Percentiles rank a stretch among this genome's conserved stretches.
Evolutionary conservation across 2,329 filamentous ascomycete genomes (phyloP).

Genomic region (Pyrenochaeta sp.): DNA sequence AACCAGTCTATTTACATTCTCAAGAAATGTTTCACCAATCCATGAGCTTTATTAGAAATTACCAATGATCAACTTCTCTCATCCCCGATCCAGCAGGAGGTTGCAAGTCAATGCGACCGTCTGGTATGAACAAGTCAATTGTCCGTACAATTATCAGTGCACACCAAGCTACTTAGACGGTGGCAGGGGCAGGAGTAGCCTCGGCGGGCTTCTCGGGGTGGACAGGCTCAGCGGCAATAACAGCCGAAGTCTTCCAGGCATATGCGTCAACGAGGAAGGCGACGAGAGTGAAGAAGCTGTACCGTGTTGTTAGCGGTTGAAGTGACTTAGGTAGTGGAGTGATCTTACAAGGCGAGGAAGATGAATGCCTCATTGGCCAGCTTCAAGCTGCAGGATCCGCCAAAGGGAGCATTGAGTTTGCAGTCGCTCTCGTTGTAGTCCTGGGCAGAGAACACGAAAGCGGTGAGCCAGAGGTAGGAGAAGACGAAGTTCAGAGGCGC

Average conservation of each 20-base stretch:
- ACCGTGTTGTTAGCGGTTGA: slow-evolving; percentile 43
- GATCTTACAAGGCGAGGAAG: slow-evolving; percentile 54
- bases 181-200: background rate
- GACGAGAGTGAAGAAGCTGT: slow-evolving; percentile 52
- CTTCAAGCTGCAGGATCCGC: slow-evolving; percentile 47
- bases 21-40: background rate
- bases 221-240: slow-evolving; percentile 6
- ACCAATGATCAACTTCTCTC: background rate
- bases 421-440: slow-evolving; percentile 51
- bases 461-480: slow-evolving; percentile 59
- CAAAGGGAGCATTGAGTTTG: slow-evolving; percentile 40
- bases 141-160: background rate
- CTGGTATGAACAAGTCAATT: background rate
- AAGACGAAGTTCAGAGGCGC: slow-evolving; percentile 54
- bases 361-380: slow-evolving; percentile 53
- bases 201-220: slow-evolving; percentile 14
- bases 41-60: slow-evolving; percentile 2
- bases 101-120: background rate
- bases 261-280: slow-evolving; percentile 47
- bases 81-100: background rate
- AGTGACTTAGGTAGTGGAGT: slow-evolving; percentile 46
- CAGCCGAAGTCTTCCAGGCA: slow-evolving; percentile 14
- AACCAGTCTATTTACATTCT: background rate
- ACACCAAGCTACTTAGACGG: slow-evolving; percentile 3
- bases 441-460: slow-evolving; percentile 57